Conservation (phyloP, 208 protist species). For the Naegleria gruberi region DNA sequence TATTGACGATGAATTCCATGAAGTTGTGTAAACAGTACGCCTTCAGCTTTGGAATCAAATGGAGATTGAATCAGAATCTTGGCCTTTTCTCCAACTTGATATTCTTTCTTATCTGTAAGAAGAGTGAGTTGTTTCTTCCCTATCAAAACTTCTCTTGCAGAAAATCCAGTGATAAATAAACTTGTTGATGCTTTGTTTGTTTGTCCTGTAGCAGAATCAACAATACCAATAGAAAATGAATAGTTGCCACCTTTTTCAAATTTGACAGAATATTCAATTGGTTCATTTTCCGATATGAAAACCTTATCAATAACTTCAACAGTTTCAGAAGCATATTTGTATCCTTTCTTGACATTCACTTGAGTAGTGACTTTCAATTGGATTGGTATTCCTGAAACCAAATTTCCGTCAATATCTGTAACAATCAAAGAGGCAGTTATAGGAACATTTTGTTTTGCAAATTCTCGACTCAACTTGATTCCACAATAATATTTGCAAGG, state of each 20-base stretch:
- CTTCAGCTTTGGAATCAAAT: neutral
- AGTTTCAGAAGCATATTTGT: neutral
- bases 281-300: neutral
- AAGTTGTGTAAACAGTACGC: neutral
- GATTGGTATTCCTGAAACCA: neutral
- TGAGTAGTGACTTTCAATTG: neutral
- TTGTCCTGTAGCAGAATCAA: neutral
- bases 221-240: neutral
- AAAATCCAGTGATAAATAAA: neutral
- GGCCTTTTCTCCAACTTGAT: neutral
- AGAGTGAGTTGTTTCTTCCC: neutral
- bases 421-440: neutral
- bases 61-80: neutral
- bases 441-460: neutral
- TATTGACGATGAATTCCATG: neutral
- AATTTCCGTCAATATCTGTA: neutral
- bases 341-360: neutral
- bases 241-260: neutral
- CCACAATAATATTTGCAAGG: conserved; percentile 11
- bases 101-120: neutral
- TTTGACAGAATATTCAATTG: neutral
- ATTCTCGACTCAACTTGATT: neutral
- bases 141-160: too few relatives aligned
- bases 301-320: neutral
- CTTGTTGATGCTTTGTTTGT: neutral